phyloP scores from a whole-genome alignment of 1,284 basidiomycete genomes.

The Microbotryum scabiosae region DNA sequence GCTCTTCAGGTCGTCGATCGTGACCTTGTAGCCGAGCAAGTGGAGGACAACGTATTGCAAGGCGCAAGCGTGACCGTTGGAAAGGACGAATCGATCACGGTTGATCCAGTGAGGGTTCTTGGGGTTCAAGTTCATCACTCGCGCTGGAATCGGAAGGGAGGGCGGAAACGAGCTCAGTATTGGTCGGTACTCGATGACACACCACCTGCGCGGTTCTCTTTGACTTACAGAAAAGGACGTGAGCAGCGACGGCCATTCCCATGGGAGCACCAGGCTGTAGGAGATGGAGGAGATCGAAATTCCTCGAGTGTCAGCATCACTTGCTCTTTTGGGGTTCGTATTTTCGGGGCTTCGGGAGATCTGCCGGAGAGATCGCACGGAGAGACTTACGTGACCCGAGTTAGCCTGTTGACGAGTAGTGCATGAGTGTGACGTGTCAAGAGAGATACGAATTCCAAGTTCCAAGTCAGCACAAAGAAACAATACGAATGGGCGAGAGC shows the following conservation, averaged over 20 bases:
- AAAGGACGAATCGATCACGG: constrained; percentile 79
- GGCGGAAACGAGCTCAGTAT: constrained; percentile 49
- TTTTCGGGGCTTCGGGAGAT: background rate
- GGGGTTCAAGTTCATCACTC: constrained; percentile 54
- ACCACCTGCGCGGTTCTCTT: background rate
- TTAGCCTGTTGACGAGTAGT: constrained; percentile 58
- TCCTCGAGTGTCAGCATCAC: background rate
- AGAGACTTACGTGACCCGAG: constrained; percentile 79
- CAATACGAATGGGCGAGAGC: no score
- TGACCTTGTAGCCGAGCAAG: constrained; percentile 71
- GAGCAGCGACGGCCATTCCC: constrained; percentile 63
- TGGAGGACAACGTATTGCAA: constrained; percentile 71
- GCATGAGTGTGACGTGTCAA: no score
- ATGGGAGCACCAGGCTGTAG: constrained; percentile 60
- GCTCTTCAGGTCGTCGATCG: constrained; percentile 71
- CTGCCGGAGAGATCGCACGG: constrained; percentile 24
- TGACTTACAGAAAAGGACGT: constrained; percentile 55
- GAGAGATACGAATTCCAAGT: no score
- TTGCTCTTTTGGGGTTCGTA: background rate
- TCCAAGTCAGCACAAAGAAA: no score
- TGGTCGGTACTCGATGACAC: background rate
- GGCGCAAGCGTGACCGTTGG: constrained; percentile 55
- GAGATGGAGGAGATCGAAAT: background rate
- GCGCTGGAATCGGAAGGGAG: constrained; percentile 37
- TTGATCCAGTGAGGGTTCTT: constrained; percentile 85